A percentile compares a stretch with the other conserved stretches of the same genome.
These are phyloP conservation scores for Colletotrichum chrysophilum DNA, from an alignment of 2,329 filamentous ascomycete species.

Conservation along the genomic window DNA sequence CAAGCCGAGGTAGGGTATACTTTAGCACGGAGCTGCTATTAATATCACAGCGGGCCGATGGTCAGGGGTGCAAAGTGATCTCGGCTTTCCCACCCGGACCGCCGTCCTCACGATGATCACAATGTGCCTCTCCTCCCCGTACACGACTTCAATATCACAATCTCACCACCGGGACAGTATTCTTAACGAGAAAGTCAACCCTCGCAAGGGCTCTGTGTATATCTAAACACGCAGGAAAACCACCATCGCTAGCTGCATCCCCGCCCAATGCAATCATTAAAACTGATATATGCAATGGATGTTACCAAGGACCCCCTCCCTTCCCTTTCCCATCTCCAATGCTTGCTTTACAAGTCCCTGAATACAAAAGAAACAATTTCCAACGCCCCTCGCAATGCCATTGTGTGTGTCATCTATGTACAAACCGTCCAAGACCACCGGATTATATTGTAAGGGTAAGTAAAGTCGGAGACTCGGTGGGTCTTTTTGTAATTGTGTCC, in stretches of 20 bases:
- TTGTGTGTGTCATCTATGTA: not conserved
- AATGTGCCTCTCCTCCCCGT: not conserved
- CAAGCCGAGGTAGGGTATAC: not conserved
- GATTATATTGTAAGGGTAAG: not conserved
- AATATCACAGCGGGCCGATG: not conserved
- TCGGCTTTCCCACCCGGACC: not conserved
- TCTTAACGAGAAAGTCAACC: not conserved
- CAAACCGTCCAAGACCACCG: not conserved
- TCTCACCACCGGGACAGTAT: not conserved
- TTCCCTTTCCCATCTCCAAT: not conserved
- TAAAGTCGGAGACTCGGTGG: not conserved
- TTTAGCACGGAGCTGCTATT: not conserved
- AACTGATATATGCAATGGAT: not conserved
- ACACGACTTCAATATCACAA: not conserved
- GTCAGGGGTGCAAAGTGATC: not conserved
- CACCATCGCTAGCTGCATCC: not conserved
- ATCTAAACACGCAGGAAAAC: not conserved
- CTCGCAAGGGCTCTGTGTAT: not conserved
- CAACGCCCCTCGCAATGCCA: conserved; percentile 19
- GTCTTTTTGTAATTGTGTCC: not conserved
- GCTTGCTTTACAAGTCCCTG: not conserved
- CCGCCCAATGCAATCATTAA: not conserved
- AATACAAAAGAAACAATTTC: conserved; percentile 1
- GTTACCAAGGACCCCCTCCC: not conserved
- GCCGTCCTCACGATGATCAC: not conserved